These are phyloP conservation scores for Rhododendron mucronatum DNA, from an alignment of 148 eudicot genomes.

Conservation along the genomic window DNA sequence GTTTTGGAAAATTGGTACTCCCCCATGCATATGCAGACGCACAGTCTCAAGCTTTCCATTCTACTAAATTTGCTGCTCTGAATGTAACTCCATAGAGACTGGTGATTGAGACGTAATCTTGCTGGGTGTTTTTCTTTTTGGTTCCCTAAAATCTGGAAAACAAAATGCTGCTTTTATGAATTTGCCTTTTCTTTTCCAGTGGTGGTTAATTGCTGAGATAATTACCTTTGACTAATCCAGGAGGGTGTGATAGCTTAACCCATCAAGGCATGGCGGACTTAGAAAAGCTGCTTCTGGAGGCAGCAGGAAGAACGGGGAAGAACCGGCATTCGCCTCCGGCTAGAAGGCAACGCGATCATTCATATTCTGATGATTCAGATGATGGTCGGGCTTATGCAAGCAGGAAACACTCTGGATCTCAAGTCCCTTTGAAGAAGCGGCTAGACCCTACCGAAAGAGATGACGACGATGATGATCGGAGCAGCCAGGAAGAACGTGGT, in stretches of 20 bases:
- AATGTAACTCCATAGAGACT: not conserved
- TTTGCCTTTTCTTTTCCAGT: not conserved
- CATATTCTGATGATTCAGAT: conserved; percentile 90
- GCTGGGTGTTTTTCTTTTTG: not conserved
- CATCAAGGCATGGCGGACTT: conserved; percentile 65
- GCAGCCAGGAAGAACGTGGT: conserved; percentile 60
- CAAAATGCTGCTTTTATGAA: not conserved
- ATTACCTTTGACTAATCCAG: not conserved
- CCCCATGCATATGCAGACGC: not conserved
- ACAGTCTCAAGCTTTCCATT: not conserved
- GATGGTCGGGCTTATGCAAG: conserved; percentile 62
- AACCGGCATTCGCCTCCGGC: conserved; percentile 65
- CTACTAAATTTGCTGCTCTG: not conserved
- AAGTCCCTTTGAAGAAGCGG: conserved; percentile 85
- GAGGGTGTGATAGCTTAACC: not conserved
- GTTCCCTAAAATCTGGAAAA: not conserved
- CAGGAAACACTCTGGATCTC: conserved; percentile 71
- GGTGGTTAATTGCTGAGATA: not conserved
- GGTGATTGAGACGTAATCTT: not conserved
- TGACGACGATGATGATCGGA: conserved; percentile 44
- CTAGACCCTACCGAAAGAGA: conserved; percentile 53
- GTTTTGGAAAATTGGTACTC: not conserved
- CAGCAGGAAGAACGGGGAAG: conserved; percentile 90
- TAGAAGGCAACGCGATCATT: conserved; percentile 56
- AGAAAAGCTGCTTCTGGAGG: conserved; percentile 83